These are phyloP conservation scores for Litchi chinensis DNA, from an alignment of 345 rosid species.

Conservation along the genomic window DNA sequence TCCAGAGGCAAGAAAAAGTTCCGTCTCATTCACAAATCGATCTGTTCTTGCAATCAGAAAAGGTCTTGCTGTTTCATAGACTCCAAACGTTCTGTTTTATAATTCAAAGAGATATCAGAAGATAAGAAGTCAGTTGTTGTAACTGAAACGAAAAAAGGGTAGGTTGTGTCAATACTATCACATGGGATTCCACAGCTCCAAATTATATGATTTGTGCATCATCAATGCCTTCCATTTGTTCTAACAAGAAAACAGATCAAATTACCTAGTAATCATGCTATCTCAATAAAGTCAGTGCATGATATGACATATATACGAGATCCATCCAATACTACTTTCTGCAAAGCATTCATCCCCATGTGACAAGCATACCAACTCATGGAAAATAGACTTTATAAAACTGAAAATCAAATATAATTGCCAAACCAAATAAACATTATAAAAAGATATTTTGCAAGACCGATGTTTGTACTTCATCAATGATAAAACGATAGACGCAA, in stretches of 20 bases:
- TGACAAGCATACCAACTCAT: background rate
- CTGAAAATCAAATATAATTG: background rate
- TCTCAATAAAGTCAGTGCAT: background rate
- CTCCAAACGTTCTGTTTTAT: too few species aligned
- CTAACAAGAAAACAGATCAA: background rate
- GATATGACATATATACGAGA: background rate
- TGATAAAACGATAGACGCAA: background rate
- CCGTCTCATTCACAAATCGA: too few species aligned
- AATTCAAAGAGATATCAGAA: too few species aligned
- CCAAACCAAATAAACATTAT: background rate
- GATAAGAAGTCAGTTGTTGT: too few species aligned
- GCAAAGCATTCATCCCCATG: background rate
- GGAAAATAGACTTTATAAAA: background rate
- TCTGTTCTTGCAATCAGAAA: too few species aligned
- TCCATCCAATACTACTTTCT: background rate
- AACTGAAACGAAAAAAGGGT: too few species aligned
- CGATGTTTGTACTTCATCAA: background rate
- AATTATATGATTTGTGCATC: too few species aligned
- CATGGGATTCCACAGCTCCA: too few species aligned
- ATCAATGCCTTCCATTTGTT: too few species aligned
- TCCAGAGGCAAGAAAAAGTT: too few species aligned
- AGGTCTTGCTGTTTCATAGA: too few species aligned
- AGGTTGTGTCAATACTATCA: too few species aligned
- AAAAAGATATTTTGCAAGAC: background rate
- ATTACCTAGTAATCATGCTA: background rate